Percentiles rank a stretch among this genome's conserved stretches.
Evolutionary conservation across 2,329 filamentous ascomycete genomes (phyloP).

Genomic region (Penicillium sp.): DNA sequence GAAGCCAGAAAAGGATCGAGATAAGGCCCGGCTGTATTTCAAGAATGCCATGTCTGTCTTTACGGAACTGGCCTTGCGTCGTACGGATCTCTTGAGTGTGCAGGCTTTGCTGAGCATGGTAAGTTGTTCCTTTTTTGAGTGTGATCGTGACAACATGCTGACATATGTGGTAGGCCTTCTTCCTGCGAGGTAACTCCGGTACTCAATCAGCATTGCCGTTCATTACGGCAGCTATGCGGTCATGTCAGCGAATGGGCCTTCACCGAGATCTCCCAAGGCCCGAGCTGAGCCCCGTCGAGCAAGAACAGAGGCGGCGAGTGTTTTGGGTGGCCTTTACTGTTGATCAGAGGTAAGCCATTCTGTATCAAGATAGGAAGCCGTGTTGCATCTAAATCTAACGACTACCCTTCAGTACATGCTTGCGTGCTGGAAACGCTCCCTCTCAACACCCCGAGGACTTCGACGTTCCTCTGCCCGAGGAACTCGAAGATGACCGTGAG

Average conservation of each 20-base stretch:
- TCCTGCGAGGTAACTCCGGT: slow-evolving; percentile 92
- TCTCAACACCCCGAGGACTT: slow-evolving; percentile 78
- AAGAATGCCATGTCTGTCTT: slow-evolving; percentile 95
- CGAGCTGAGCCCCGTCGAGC: slow-evolving; percentile 85
- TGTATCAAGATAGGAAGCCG: not conserved
- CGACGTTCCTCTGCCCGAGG: slow-evolving; percentile 89
- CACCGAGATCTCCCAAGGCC: slow-evolving; percentile 89
- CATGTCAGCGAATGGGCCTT: slow-evolving; percentile 89
- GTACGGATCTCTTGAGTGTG: slow-evolving; percentile 89
- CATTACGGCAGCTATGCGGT: slow-evolving; percentile 82
- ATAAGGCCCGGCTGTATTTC: slow-evolving; percentile 89
- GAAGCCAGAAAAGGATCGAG: slow-evolving; percentile 83
- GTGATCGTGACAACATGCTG: slow-evolving; percentile 2
- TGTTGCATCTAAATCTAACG: not conserved
- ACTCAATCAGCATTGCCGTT: slow-evolving; percentile 88
- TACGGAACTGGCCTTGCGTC: slow-evolving; percentile 87
- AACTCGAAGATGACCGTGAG: slow-evolving; percentile 86
- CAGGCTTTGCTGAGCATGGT: slow-evolving; percentile 89
- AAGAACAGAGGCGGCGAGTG: slow-evolving; percentile 80
- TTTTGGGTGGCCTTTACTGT: slow-evolving; percentile 77
- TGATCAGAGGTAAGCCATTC: slow-evolving; percentile 65
- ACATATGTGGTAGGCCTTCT: slow-evolving; percentile 63
- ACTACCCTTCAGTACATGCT: slow-evolving; percentile 60
- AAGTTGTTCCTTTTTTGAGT: slow-evolving; percentile 20
- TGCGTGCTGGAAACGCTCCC: slow-evolving; percentile 70